phyloP scores from a whole-genome alignment of 2,329 filamentous ascomycete species.

The Neophaeococcomyces aloes region DNA sequence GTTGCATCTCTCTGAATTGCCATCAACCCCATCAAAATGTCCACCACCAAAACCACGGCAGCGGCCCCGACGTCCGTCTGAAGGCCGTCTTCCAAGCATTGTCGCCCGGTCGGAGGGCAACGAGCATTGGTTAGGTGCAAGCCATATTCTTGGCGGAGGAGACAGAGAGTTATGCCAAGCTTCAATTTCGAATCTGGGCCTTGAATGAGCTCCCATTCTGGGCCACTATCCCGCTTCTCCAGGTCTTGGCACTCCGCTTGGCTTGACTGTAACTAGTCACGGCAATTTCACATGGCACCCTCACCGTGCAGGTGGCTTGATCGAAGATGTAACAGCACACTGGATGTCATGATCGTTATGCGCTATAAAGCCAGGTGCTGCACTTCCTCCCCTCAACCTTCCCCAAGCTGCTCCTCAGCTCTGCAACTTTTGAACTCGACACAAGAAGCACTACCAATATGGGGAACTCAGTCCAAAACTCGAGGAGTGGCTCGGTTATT shows the following conservation, averaged over 20 bases:
- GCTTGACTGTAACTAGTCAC: neutral
- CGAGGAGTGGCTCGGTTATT: neutral
- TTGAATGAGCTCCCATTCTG: neutral
- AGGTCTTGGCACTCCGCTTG: neutral
- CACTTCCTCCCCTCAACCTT: too few species aligned
- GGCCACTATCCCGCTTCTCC: neutral
- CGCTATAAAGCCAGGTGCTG: neutral
- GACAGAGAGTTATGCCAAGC: neutral
- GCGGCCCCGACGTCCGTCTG: slow-evolving; percentile 1
- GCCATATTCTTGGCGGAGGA: neutral
- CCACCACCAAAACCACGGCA: neutral
- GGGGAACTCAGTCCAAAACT: neutral
- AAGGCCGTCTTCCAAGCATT: neutral
- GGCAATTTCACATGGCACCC: neutral
- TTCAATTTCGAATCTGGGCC: neutral
- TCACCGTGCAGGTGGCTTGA: slow-evolving; percentile 1
- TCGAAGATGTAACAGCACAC: neutral
- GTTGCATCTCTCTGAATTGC: too few species aligned
- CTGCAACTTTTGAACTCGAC: too few species aligned
- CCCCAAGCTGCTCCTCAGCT: too few species aligned
- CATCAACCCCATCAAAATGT: too few species aligned
- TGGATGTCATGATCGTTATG: neutral
- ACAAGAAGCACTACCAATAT: neutral
- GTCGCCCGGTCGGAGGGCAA: neutral
- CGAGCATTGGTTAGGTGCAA: neutral